Evolutionary conservation across 257 asterid species (phyloP).

Genomic region (Nicotiana tomentosiformis): DNA sequence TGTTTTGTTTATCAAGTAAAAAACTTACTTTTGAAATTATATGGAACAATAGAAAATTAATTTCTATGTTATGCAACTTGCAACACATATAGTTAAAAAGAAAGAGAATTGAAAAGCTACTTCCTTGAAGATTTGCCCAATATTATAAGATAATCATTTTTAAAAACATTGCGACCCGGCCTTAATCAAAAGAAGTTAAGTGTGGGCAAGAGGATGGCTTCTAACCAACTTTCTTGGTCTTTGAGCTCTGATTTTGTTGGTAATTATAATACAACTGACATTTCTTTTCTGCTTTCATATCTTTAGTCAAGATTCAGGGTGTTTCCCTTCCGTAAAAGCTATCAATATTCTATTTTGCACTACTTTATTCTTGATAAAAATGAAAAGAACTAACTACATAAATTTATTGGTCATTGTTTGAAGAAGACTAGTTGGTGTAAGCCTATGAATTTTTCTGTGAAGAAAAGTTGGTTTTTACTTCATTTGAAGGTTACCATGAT

Average conservation of each 20-base stretch:
- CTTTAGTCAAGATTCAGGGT: constrained; percentile 8
- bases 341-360: neutral
- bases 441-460: neutral
- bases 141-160: neutral
- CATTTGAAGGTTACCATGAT: neutral
- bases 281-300: neutral
- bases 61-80: too few species aligned
- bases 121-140: neutral
- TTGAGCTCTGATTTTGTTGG: neutral
- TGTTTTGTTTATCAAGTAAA: too few species aligned
- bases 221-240: constrained; percentile 12
- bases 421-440: neutral
- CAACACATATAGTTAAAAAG: too few species aligned
- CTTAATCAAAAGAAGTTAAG: neutral
- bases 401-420: neutral
- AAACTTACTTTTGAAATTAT: too few species aligned
- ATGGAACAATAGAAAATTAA: too few species aligned
- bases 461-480: neutral
- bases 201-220: constrained; percentile 27
- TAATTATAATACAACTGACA: neutral
- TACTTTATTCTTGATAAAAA: neutral
- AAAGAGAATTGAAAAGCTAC: neutral
- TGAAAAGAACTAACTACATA: neutral
- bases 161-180: too few species aligned
- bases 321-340: constrained; percentile 3